Conservation (phyloP, 805 yeast species). For the Yarrowia bubula region DNA sequence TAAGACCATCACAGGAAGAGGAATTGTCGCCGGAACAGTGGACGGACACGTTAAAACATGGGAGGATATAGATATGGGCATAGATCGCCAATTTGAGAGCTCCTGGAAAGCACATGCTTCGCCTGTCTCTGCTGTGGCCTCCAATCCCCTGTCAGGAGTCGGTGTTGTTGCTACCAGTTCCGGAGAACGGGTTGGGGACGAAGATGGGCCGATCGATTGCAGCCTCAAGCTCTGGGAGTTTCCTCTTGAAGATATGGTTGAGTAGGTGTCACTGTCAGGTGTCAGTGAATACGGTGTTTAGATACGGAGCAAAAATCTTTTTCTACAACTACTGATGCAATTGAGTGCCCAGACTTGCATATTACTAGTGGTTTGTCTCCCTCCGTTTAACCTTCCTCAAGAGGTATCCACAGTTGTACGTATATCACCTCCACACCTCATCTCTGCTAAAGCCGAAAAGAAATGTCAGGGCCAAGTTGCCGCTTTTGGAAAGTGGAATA, state of each 20-base stretch:
- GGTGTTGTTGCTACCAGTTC: constrained; percentile 30
- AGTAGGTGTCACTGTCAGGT: not conserved
- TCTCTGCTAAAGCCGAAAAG: not conserved
- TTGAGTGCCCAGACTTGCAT: too few species aligned
- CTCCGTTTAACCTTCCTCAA: too few species aligned
- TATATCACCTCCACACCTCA: not conserved
- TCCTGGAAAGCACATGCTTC: constrained; percentile 30
- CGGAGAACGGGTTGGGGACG: constrained; percentile 23
- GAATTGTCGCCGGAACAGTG: constrained; percentile 27
- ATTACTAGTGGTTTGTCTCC: too few species aligned
- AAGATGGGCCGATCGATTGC: constrained; percentile 26
- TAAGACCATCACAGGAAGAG: constrained; percentile 27
- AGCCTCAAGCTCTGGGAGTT: constrained; percentile 29
- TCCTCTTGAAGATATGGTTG: not conserved
- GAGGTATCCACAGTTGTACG: too few species aligned
- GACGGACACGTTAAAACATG: constrained; percentile 26
- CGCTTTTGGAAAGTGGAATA: not conserved
- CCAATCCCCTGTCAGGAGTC: constrained; percentile 29
- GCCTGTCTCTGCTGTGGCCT: constrained; percentile 27
- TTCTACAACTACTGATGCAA: not conserved
- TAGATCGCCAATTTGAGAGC: not conserved
- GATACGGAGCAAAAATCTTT: not conserved
- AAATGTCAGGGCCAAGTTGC: not conserved
- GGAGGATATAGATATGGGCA: constrained; percentile 27
- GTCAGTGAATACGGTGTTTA: not conserved